phyloP scores from a whole-genome alignment of 371 early-diverging fungal genomes.

The Mucor mucedo region DNA sequence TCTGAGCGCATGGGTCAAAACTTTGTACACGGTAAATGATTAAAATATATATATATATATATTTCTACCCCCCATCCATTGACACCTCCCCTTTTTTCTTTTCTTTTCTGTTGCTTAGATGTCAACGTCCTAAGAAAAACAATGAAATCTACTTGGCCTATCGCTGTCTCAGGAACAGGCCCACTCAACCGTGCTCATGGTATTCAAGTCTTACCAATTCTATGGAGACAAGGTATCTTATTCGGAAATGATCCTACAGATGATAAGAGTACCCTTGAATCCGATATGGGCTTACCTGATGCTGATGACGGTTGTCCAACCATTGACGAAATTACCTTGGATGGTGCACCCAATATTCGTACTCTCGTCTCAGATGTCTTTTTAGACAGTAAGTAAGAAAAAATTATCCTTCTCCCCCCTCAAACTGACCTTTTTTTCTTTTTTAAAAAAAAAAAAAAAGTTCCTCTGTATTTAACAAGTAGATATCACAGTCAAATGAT shows the following conservation, averaged over 20 bases:
- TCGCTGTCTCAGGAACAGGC: slow-evolving; percentile 31
- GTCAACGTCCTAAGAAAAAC: slow-evolving; percentile 77
- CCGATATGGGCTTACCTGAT: slow-evolving; percentile 61
- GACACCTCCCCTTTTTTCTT: too few relatives aligned
- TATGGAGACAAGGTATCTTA: slow-evolving; percentile 81
- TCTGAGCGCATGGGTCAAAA: slow-evolving; percentile 75
- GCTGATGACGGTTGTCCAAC: slow-evolving; percentile 69
- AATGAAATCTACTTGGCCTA: slow-evolving; percentile 61
- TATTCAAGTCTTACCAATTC: slow-evolving; percentile 84
- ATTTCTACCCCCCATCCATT: too few relatives aligned
- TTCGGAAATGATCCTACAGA: slow-evolving; percentile 68
- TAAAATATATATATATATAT: too few relatives aligned
- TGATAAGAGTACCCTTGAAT: slow-evolving; percentile 46
- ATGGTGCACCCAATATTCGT: slow-evolving; percentile 83
- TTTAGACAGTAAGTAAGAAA: slow-evolving; percentile 67
- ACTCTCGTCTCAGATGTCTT: slow-evolving; percentile 83
- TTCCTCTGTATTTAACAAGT: slow-evolving; percentile 83
- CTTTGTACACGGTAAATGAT: slow-evolving; percentile 72
- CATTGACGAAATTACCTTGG: slow-evolving; percentile 79
- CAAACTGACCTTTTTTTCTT: too few relatives aligned
- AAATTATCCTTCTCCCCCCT: too few relatives aligned
- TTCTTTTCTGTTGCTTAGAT: slow-evolving; percentile 55
- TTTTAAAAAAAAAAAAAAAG: too few relatives aligned
- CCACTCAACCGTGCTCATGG: slow-evolving; percentile 53
- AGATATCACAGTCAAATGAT: slow-evolving; percentile 83